Base-by-base conservation (phyloP, 257 asterid species). In the Parsonsia alboflavescens region DNA sequence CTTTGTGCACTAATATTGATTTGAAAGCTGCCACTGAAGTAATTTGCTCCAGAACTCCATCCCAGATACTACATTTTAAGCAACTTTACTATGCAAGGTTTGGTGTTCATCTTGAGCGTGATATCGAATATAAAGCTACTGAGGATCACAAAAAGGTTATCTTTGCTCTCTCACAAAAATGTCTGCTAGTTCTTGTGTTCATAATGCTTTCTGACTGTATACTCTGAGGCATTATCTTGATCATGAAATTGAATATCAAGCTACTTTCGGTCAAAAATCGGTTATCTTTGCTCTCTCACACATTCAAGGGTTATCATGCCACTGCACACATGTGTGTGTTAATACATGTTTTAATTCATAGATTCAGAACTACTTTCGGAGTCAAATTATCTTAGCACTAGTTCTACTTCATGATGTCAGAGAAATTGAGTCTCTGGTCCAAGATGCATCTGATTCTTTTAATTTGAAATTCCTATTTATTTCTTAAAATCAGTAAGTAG, bases 21-120 rank as follows among this genome's bases (percentile, higher is more conserved):
- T 86, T 90, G 33, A 86, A 75, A 85, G 91, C 88, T 75, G 96
- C 92, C 24, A 92, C 99, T 49, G 98, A 95, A 89, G 93, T 95
- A 2, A 85, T 95, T 79, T 95, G 97, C 76, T 95, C 99, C 4
- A 89, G 98, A 62, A 90, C 96, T 33, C 78, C 98, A 36, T 48
- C 98, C 17, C 99, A 95, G 80, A 78, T 92, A n/a, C 97, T 91
- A 28, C 89, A 88, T 22, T 78, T 89, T 56, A 95, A 91, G 64
- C 99, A 89, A 81, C 50, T 91, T 26, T 95, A 92, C 80, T 71
- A 54, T 75, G 81, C 89, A 49, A 72, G 80, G 52, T 90, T 89
- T 68, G 84, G 87, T 77, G 78, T 83, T 77, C 78, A 87, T 75
- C 83, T 95, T 80, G 99, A 95, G 85, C 90, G 85, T 41, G 98